Base-by-base conservation (phyloP, 768 basidiomycete genomes). In the Lactifluus subvellereus region DNA sequence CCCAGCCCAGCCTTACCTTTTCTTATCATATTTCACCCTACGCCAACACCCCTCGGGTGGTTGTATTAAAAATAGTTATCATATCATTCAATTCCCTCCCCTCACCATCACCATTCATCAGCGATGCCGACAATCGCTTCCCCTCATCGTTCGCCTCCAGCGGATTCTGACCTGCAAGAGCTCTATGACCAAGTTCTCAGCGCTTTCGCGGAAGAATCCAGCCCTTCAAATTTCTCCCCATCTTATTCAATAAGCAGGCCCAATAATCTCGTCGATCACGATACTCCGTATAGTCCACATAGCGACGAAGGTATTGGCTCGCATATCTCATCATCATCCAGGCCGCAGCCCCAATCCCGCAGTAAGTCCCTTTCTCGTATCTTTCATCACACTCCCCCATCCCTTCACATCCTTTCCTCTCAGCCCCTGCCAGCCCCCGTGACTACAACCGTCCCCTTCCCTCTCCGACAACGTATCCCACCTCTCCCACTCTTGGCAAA, bases 181-280 rank as follows among this genome's bases (percentile, higher is more conserved):
- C 80, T 91, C 49, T 91, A 89, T 73, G 82, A 89, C 66, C 85
- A 88, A 72, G 88, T 90, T 22, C 85, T 86, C 77, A 82, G 82
- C 50, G 82, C 82, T 33, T 90, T 88, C 68, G 74, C 78, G 35
- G 84, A 87, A 55, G 80, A 81, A 68, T 73, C 79, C 0, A 72
- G 74, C 33, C 65, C 73, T 32, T 43, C 62, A 67, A 73, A 10
- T 66, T 66, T 51, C 59, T 69, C 47, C 48, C 54, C 67, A 16
- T 32, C 57, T 10, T 47, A 27, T 38, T 66, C 51, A 54, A 64
- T 54, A 62, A 57, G 14, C 57, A 68, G 47, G 4, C 20, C 54
- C 5, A 60, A 59, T 50, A 56, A 38, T 16, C 20, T 55, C 53
- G 20, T 64, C 49, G 68, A 69, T 56, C 61, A 57, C 38, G 66